Evolutionary conservation across 306 rosid species (phyloP), one percentile per base, ranked within the genome.

Genomic region (Ceratonia siliqua): DNA sequence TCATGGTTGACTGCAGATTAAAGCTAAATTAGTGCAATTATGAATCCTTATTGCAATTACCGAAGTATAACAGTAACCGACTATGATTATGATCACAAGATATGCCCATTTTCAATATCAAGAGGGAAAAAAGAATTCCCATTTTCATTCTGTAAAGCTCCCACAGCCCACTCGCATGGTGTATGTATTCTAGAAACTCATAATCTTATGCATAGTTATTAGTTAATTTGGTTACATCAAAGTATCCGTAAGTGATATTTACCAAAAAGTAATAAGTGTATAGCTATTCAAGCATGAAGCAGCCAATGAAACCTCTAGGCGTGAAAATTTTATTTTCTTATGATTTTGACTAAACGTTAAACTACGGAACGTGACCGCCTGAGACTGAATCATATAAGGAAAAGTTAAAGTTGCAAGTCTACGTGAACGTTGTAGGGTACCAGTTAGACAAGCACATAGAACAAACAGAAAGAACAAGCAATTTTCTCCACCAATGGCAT

Each of bases 301-400:
- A 73, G 67, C 82, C 81, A 58, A 53, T 32, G 57, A 72, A 76
- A 62, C 38, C 22, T 49, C n/a, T 50, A 73, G 69, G 62, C 76
- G 46, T 57, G 66, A 49, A 71, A 61, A 46, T 22, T 69, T 68
- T 81, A 25, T 33, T 35, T 50, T 62, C 18, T 35, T 18, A 62
- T 81, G 85, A 87, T 74, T 78, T 81, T 68, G 85, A 88, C 88
- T 50, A 9, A 69, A 82, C 91, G 79, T 84, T 71, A 72, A 78
- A 74, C 45, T 77, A 76, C 49, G 63, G 46, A 68, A 80, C 77
- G 45, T 63, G 84, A 62, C 81, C 63, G 68, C 33, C 46, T 36
- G 78, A 48, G 79, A 35, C 18, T 43, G 73, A 78, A 75, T 75
- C 78, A 73, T 70, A 74, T 64, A 73, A 36, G n/a, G 6, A 62